Evolutionary conservation across 345 rosid species (phyloP).

Genomic region (Aquilaria malaccensis): DNA sequence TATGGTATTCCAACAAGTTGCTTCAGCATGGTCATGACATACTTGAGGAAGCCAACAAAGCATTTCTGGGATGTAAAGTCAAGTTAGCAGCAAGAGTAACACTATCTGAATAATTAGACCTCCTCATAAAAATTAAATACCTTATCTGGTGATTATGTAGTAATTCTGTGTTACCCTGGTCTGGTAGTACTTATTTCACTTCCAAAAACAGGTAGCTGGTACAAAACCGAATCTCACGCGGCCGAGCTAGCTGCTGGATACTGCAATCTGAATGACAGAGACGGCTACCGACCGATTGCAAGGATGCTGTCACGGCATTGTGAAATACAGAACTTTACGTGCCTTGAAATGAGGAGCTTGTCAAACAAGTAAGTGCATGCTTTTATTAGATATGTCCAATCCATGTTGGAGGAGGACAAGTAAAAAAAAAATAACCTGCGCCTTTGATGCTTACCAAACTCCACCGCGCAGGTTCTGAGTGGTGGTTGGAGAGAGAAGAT

Average conservation of each 20-base stretch:
- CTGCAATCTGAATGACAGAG: conserved; percentile 60
- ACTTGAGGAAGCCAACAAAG: conserved; percentile 66
- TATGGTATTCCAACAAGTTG: conserved; percentile 71
- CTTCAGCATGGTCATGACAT: conserved; percentile 72
- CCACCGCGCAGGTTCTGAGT: conserved; percentile 52
- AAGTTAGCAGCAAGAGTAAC: conserved; percentile 78
- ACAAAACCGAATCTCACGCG: conserved; percentile 58
- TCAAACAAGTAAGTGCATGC: conserved; percentile 49
- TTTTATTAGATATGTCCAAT: too few species aligned
- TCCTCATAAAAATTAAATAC: neutral
- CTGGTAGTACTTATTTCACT: neutral
- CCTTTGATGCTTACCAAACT: too few species aligned
- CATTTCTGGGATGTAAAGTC: conserved; percentile 59
- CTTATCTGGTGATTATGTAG: neutral
- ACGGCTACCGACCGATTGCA: conserved; percentile 69
- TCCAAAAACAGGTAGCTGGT: conserved; percentile 64
- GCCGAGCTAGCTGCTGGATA: conserved; percentile 87
- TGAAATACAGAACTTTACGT: conserved; percentile 68
- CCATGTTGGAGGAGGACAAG: too few species aligned
- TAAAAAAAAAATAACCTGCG: too few species aligned
- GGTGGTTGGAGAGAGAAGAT: conserved; percentile 66
- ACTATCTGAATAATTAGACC: neutral
- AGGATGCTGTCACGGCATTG: conserved; percentile 63
- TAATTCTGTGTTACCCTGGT: neutral
- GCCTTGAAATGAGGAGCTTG: conserved; percentile 82